Evolutionary conservation across 1,139 yeast genomes (phyloP).

Genomic region (Pneumocystis jirovecii): DNA sequence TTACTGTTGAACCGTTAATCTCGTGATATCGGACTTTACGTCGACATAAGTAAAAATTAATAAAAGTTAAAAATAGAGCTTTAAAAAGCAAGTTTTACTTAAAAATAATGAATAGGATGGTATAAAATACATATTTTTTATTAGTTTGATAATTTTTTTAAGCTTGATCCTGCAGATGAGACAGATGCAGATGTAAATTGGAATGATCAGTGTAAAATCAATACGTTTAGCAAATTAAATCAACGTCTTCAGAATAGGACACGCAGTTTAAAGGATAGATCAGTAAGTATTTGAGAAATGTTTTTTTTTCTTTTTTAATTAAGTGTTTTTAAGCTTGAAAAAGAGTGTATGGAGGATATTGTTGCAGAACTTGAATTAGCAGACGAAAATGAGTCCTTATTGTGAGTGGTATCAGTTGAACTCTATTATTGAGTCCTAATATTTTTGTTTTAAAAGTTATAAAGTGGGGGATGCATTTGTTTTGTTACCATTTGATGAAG

Average conservation of each 20-base stretch:
- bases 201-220: constrained; percentile 82
- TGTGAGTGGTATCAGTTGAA: constrained; percentile 13
- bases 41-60: neutral
- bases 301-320: constrained; percentile 25
- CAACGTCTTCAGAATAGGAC: constrained; percentile 38
- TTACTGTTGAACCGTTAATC: neutral
- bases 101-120: neutral
- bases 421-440: neutral
- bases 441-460: constrained; percentile 27
- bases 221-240: constrained; percentile 71
- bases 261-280: neutral
- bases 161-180: neutral
- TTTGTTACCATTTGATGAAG: constrained; percentile 47
- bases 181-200: constrained; percentile 38
- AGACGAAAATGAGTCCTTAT: constrained; percentile 52
- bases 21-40: neutral
- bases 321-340: constrained; percentile 43
- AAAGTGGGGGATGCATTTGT: constrained; percentile 68
- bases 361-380: constrained; percentile 70
- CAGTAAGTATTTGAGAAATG: neutral
- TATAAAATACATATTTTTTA: neutral
- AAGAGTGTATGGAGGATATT: constrained; percentile 80
- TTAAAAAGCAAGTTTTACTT: neutral
- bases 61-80: neutral
- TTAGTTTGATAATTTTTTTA: neutral